Evolutionary conservation across 2,329 filamentous ascomycete genomes (phyloP), one percentile per base, ranked within the genome.

Genomic region (Alternaria postmessia): DNA sequence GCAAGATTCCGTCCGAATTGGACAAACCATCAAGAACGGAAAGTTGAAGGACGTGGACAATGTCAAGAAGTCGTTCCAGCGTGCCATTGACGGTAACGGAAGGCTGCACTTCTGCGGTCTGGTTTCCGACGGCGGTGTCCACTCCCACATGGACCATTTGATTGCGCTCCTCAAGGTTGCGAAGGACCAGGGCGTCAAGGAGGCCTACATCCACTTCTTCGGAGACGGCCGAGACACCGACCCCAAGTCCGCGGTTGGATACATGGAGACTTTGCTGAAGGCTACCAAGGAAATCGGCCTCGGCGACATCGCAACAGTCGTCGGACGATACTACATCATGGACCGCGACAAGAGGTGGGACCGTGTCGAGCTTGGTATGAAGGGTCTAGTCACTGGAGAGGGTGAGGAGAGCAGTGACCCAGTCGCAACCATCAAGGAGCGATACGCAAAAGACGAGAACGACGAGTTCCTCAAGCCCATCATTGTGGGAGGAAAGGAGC

Each of bases 301-400:
- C 65, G 95, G 94, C 68, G 87, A 97, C 81, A 87, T 99, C 67
- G 94, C 92, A 32, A 97, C 95, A 38, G 87, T 98, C 48, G 94
- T 98, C 62, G 95, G 95, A 62, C 89, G 94, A 71, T 99, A 98
- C 89, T 99, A 92, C 81, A 93, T 93, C 81, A 99, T 99, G 95
- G 95, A 99, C 85, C 94, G 95, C 71, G 95, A 99, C 81, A 98
- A 98, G 92, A 89, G 95, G 79, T 99, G 95, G 95, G 95, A 99
- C 77, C 88, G 95, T 77, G 86, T 97, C 69, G 92, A 97, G 84
- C 74, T 97, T 70, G 95, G 91, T 69, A 84, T 99, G 78, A 94
- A 95, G 82, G 95, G 92, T 61, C 78, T 99, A 72, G 83, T 97
- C 46, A 84, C 87, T 12, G 94, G 95, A 61, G 92, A 97, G 80